A percentile compares a stretch with the other conserved stretches of the same genome.
Evolutionary conservation across 441 rosid genomes (phyloP).

Genomic region (Isatis lusitanica): DNA sequence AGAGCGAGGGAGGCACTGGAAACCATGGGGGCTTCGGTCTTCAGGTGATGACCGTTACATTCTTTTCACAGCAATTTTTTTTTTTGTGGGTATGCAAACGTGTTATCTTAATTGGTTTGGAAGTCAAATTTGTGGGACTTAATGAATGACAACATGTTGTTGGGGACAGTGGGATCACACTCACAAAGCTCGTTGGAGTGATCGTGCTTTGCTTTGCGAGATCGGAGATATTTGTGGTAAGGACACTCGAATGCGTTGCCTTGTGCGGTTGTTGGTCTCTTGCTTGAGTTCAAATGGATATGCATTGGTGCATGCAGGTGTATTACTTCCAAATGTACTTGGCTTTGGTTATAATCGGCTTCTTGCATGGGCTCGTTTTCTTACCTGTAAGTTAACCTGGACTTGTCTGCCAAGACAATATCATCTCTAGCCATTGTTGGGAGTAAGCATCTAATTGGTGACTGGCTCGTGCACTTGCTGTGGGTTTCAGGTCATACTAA

Average conservation of each 20-base stretch:
- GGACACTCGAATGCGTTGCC: conserved; percentile 20
- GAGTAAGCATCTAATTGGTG: too few relatives aligned
- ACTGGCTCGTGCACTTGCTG: conserved; percentile 17
- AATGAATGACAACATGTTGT: conserved; percentile 20
- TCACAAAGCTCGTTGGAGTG: conserved; percentile 78
- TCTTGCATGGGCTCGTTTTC: conserved; percentile 73
- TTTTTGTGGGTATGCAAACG: neutral
- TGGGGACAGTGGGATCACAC: conserved; percentile 66
- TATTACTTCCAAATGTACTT: conserved; percentile 78
- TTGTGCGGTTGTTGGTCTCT: conserved; percentile 17
- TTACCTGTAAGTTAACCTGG: conserved; percentile 60
- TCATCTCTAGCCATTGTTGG: too few relatives aligned
- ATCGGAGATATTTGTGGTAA: conserved; percentile 77
- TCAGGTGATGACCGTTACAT: conserved; percentile 49
- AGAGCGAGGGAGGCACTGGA: conserved; percentile 57
- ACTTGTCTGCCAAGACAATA: neutral
- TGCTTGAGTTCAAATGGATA: conserved; percentile 24
- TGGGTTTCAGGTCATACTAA: conserved; percentile 73
- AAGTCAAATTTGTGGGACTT: conserved; percentile 25
- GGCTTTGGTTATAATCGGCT: conserved; percentile 69
- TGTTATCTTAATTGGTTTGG: conserved; percentile 12
- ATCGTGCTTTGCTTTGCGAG: conserved; percentile 69
- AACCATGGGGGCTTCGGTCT: conserved; percentile 83
- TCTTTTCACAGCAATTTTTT: neutral
- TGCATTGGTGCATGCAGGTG: conserved; percentile 46